phyloP scores from a whole-genome alignment of 345 rosid species.

The Citrus maxima region DNA sequence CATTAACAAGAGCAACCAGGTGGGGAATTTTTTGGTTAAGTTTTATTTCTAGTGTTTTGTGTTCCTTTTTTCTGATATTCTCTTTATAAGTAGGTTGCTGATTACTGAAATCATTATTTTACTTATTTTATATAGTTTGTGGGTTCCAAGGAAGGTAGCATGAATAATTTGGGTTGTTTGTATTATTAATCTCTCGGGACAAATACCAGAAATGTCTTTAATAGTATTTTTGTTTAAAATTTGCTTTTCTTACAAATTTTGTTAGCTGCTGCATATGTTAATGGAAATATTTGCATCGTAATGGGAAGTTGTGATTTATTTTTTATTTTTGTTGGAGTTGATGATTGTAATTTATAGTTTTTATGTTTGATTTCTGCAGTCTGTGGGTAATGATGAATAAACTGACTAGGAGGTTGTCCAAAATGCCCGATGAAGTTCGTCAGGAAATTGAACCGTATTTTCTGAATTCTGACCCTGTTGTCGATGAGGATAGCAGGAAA shows the following conservation, averaged over 20 bases:
- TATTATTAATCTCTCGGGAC: not conserved
- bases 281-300: not conserved
- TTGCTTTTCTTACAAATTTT: not conserved
- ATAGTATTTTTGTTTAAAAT: not conserved
- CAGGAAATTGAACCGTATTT: constrained; percentile 80
- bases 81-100: not conserved
- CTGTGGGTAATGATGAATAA: constrained; percentile 99
- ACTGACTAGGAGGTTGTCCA: constrained; percentile 83
- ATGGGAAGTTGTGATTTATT: not conserved
- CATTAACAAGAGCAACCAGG: constrained; percentile 90
- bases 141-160: not conserved
- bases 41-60: not conserved
- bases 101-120: not conserved
- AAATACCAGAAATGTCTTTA: too few relatives aligned
- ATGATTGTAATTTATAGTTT: constrained; percentile 1
- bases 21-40: constrained; percentile 22
- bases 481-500: constrained; percentile 84
- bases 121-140: not conserved
- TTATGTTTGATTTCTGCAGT: constrained; percentile 38
- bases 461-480: constrained; percentile 63
- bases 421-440: constrained; percentile 89
- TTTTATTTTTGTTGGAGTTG: not conserved
- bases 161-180: not conserved
- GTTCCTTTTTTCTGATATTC: not conserved
- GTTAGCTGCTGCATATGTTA: not conserved